Evolutionary conservation across 768 basidiomycete species (phyloP).

Genomic region (Boletellus sp.): DNA sequence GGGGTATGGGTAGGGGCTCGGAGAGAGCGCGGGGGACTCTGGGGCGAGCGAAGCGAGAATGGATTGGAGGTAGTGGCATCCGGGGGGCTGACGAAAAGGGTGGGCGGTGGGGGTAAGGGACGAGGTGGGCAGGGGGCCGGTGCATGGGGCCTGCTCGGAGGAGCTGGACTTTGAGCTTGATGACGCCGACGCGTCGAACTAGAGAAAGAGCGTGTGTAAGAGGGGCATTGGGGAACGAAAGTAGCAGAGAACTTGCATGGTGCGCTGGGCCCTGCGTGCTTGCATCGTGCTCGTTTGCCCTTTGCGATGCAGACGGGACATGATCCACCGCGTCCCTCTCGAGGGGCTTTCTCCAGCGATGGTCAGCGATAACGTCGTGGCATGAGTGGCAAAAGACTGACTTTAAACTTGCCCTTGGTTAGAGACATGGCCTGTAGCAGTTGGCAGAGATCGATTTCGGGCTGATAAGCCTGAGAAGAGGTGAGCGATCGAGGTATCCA

Average conservation of each 20-base stretch:
- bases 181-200: slow-evolving; percentile 47
- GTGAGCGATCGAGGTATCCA: not conserved
- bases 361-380: slow-evolving; percentile 10
- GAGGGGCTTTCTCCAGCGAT: slow-evolving; percentile 34
- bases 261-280: slow-evolving; percentile 44
- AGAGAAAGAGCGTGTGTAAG: not conserved
- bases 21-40: slow-evolving; percentile 33
- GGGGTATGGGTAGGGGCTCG: slow-evolving; percentile 32
- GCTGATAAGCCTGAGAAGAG: slow-evolving; percentile 23
- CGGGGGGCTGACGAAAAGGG: slow-evolving; percentile 31
- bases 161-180: slow-evolving; percentile 43
- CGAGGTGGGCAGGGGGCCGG: slow-evolving; percentile 13
- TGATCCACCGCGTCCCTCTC: slow-evolving; percentile 12
- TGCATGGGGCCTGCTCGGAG: slow-evolving; percentile 23
- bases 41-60: slow-evolving; percentile 55
- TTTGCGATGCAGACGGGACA: slow-evolving; percentile 32
- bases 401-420: slow-evolving; percentile 34
- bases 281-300: slow-evolving; percentile 39
- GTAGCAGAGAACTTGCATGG: slow-evolving; percentile 32
- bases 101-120: slow-evolving; percentile 10
- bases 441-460: slow-evolving; percentile 49
- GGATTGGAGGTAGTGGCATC: slow-evolving; percentile 61
- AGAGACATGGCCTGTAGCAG: slow-evolving; percentile 51
- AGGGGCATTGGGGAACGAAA: no score
- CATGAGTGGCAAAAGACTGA: slow-evolving; percentile 8